Evolutionary conservation across 2,329 filamentous ascomycete species (phyloP).

Genomic region (Colletotrichum melonis): DNA sequence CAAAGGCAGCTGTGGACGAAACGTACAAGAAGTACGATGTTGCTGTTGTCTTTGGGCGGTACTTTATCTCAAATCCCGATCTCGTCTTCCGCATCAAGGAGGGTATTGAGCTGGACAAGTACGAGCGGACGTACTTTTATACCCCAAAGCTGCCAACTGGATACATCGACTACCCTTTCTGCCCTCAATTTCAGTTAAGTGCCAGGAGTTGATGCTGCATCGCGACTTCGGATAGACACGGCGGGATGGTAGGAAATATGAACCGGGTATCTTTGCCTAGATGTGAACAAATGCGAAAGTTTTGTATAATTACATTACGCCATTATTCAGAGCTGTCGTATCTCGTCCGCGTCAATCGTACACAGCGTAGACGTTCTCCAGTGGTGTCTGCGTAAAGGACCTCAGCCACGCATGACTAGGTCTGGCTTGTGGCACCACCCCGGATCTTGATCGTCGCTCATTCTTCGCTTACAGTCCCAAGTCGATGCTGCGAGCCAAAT

Average conservation of each 20-base stretch:
- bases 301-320: background rate
- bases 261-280: background rate
- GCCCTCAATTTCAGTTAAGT: constrained; percentile 38
- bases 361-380: background rate
- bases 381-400: background rate
- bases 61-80: constrained; percentile 49
- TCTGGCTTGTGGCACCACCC: background rate
- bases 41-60: constrained; percentile 45
- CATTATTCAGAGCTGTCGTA: background rate
- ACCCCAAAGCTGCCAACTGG: constrained; percentile 38
- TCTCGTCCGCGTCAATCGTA: background rate
- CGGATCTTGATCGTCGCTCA: background rate
- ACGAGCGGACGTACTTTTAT: constrained; percentile 45
- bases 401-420: background rate
- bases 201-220: background rate
- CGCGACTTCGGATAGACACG: background rate
- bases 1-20: constrained; percentile 39
- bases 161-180: constrained; percentile 41
- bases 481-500: constrained; percentile 7
- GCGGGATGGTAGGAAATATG: too few species aligned
- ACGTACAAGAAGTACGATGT: constrained; percentile 43
- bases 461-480: constrained; percentile 29
- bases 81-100: constrained; percentile 44
- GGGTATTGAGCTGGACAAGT: constrained; percentile 41
- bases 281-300: background rate